These are phyloP conservation scores for Cladorrhinum sp. DNA, from an alignment of 2,329 filamentous ascomycete genomes.

Conservation along the genomic window DNA sequence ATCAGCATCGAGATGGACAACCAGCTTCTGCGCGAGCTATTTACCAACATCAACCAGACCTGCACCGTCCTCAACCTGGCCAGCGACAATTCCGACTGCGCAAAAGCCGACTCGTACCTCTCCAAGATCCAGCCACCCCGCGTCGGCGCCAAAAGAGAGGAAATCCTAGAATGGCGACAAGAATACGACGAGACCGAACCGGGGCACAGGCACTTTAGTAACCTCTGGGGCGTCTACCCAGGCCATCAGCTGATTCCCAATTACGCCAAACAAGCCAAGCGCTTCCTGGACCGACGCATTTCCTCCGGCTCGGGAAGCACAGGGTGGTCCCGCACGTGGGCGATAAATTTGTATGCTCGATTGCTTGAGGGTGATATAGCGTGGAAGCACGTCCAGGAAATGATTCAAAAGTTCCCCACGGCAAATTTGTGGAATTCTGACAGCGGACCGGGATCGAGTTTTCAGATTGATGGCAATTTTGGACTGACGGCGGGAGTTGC, in stretches of 20 bases:
- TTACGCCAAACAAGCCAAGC: constrained; percentile 6
- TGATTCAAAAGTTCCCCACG: constrained; percentile 2
- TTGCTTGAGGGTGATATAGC: constrained; percentile 24
- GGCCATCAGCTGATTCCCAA: constrained; percentile 33
- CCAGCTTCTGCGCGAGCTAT: neutral
- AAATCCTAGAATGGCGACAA: constrained; percentile 10
- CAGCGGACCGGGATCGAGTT: constrained; percentile 30
- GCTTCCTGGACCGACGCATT: constrained; percentile 8
- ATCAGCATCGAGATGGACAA: constrained; percentile 13
- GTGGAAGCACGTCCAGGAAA: neutral
- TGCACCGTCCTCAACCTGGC: neutral
- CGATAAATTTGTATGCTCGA: constrained; percentile 40
- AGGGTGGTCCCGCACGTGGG: constrained; percentile 46
- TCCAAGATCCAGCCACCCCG: constrained; percentile 7
- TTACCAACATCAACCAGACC: neutral
- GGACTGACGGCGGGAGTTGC: constrained; percentile 44
- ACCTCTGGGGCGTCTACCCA: constrained; percentile 40
- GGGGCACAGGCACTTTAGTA: constrained; percentile 42
- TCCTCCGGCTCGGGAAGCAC: constrained; percentile 35
- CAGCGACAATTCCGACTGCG: constrained; percentile 6
- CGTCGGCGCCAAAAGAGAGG: constrained; percentile 1
- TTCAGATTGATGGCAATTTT: constrained; percentile 51
- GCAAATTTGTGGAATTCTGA: constrained; percentile 29
- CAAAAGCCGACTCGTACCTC: constrained; percentile 1
- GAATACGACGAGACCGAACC: constrained; percentile 34